These are phyloP conservation scores for Mycosphaerelloides madeirae DNA, from an alignment of 2,329 filamentous ascomycete genomes.

Conservation along the genomic window DNA sequence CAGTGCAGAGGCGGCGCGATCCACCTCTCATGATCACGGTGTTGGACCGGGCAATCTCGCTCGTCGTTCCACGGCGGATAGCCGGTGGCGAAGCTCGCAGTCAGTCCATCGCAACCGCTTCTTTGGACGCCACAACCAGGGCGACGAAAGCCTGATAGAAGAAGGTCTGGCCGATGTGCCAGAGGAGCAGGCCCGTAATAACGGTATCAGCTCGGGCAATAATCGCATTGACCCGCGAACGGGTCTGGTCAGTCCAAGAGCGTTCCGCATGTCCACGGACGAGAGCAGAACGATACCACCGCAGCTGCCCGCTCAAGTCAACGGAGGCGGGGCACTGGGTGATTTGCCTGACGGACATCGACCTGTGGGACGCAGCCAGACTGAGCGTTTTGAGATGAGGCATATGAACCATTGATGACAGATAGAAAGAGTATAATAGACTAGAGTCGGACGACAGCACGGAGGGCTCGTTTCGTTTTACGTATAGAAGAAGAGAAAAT, in stretches of 20 bases:
- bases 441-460: neutral
- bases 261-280: conserved; percentile 28
- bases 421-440: neutral
- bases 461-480: neutral
- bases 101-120: conserved; percentile 57
- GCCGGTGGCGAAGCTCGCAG: conserved; percentile 29
- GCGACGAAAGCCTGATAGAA: conserved; percentile 31
- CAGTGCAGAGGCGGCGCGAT: conserved; percentile 26
- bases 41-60: conserved; percentile 24
- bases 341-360: conserved; percentile 16
- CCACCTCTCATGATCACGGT: conserved; percentile 23
- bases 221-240: conserved; percentile 29
- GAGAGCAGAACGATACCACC: conserved; percentile 25
- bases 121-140: conserved; percentile 46
- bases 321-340: conserved; percentile 14
- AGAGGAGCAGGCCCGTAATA: conserved; percentile 21
- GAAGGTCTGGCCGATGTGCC: conserved; percentile 32
- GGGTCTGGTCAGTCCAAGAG: conserved; percentile 29
- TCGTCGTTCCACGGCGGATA: conserved; percentile 25
- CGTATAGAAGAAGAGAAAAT: too few species aligned
- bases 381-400: conserved; percentile 29
- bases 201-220: conserved; percentile 5
- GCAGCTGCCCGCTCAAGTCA: conserved; percentile 16
- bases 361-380: conserved; percentile 21
- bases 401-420: neutral